Base-by-base conservation (phyloP, 257 asterid species). In the Nicotiana benthamiana region DNA sequence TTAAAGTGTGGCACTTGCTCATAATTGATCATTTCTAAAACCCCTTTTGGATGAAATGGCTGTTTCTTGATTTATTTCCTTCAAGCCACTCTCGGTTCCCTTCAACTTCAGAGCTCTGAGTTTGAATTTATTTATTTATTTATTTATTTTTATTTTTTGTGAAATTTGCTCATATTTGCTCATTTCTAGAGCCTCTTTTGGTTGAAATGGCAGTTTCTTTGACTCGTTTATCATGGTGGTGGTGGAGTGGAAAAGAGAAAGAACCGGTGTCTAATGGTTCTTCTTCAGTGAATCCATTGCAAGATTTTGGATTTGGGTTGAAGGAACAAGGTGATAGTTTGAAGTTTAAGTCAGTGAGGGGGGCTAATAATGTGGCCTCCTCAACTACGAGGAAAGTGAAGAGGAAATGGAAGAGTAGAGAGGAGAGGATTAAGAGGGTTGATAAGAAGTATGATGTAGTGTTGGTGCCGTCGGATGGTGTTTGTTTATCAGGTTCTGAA, bases 381-480 rank as follows among this genome's bases (percentile, higher is more conserved):
- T 85, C 92, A n/a, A 84, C 86, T 83, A 86, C 83, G 79, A 88
- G 92, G 75, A 94, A 89, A 75, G 81, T 85, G 27, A 91, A 86
- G 88, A 89, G 89, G 90, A 94, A 94, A 84, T 90, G 97, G 95
- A 92, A 90, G 83, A 92, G 94, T 61, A 92, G 95, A 89, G 97
- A 91, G 75, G 96, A 93, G 48, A 93, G 94, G 91, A 87, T 40
- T 40, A 40, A 83, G 86, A 90, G 76, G 81, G 85, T 90, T 79
- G 98, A 93, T 64, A 91, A 88, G 82, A 96, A 95, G 83, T 91
- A 90, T 70, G 97, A 95, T 87, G 86, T 87, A 54, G 95, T 95
- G 46, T 80, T 95, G 92, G 98, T 95, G 27, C 97, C 98, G 30
- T 93, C 98, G 0, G 98, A 94, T 72, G 98, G 97, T 79, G 95